These are phyloP conservation scores for Rhizopus delemar DNA, from an alignment of 371 early-diverging fungal genomes.

Conservation along the genomic window DNA sequence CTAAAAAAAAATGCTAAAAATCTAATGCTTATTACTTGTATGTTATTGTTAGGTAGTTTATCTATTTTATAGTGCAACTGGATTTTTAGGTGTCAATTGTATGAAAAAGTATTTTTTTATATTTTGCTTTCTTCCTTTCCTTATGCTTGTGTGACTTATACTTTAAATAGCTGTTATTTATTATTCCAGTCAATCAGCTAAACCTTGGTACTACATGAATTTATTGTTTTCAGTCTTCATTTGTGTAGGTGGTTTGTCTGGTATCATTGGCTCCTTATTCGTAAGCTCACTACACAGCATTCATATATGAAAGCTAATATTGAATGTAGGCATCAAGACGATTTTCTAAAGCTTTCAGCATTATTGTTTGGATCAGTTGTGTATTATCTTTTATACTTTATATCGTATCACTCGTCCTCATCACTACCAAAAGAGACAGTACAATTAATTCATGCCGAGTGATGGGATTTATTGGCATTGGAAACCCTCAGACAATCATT, in stretches of 20 bases:
- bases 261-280: conserved; percentile 48
- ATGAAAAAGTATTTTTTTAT: conserved; percentile 7
- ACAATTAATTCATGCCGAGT: conserved; percentile 45
- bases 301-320: not conserved
- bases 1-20: not conserved
- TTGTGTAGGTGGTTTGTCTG: conserved; percentile 43
- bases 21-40: not conserved
- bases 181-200: conserved; percentile 50
- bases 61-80: conserved; percentile 46
- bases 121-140: not conserved
- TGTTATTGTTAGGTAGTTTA: conserved; percentile 32
- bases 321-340: conserved; percentile 38
- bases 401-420: conserved; percentile 40
- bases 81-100: conserved; percentile 52
- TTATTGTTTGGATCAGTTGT: conserved; percentile 48
- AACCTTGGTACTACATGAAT: conserved; percentile 49
- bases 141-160: not conserved
- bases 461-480: conserved; percentile 44
- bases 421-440: conserved; percentile 33
- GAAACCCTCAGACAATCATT: conserved; percentile 38
- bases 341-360: conserved; percentile 46
- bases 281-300: conserved; percentile 19
- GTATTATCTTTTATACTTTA: conserved; percentile 44
- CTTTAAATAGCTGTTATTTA: conserved; percentile 36
- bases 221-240: conserved; percentile 42